These are phyloP conservation scores for Candida multigemmis DNA, from an alignment of 805 yeast genomes.

Conservation along the genomic window DNA sequence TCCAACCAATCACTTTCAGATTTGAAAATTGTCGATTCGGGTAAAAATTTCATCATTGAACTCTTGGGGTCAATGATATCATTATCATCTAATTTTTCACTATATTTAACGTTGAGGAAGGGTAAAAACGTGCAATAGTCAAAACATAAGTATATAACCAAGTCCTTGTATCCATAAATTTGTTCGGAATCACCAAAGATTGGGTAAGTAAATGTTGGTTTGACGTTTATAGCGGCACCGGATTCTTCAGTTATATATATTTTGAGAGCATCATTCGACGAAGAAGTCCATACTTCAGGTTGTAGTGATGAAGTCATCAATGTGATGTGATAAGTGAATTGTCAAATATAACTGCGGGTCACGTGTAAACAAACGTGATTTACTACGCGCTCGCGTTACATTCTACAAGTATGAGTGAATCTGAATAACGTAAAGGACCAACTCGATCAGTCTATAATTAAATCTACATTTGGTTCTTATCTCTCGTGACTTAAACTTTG, in stretches of 20 bases:
- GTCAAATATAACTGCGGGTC: no score
- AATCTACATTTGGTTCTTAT: no score
- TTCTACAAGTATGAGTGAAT: no score
- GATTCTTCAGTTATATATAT: slow-evolving; percentile 47
- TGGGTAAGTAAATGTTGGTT: slow-evolving; percentile 83
- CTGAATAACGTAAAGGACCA: no score
- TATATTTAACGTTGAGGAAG: slow-evolving; percentile 51
- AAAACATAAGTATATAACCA: slow-evolving; percentile 57
- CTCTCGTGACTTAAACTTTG: no score
- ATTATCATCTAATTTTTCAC: slow-evolving; percentile 41
- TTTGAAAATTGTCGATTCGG: slow-evolving; percentile 48
- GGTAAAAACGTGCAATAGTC: slow-evolving; percentile 72
- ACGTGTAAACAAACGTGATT: no score
- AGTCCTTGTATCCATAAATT: slow-evolving; percentile 72
- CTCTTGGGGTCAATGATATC: slow-evolving; percentile 53
- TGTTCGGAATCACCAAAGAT: slow-evolving; percentile 88
- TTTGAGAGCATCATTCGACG: slow-evolving; percentile 60
- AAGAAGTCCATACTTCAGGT: slow-evolving; percentile 68
- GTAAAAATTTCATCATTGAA: slow-evolving; percentile 49
- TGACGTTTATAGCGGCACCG: slow-evolving; percentile 50
- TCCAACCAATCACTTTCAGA: slow-evolving; percentile 67
- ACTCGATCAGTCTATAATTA: no score
- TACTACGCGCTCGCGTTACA: no score
- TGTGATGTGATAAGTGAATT: no score
- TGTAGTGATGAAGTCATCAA: slow-evolving; percentile 23